Conservation (phyloP, 129 eudicot genomes). For the Sambucus nigra region DNA sequence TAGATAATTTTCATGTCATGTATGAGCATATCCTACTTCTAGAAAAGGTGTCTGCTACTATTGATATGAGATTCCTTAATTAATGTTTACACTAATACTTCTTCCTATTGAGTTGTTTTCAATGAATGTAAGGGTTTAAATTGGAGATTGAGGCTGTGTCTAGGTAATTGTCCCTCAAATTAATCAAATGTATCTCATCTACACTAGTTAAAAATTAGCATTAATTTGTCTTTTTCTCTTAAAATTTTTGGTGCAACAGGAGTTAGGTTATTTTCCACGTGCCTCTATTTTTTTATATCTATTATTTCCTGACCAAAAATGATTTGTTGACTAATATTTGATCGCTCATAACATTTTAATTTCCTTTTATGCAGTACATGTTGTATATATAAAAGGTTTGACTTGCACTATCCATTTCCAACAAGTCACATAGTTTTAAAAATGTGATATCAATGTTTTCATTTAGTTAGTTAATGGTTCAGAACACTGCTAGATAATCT, state of each 20-base stretch:
- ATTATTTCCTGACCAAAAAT: conserved; percentile 17
- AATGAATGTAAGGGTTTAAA: neutral
- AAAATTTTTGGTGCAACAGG: conserved; percentile 10
- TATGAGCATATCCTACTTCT: too few relatives aligned
- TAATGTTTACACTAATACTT: neutral
- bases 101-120: neutral
- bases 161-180: conserved; percentile 18
- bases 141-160: conserved; percentile 6
- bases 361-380: too few relatives aligned
- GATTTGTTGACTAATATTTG: conserved; percentile 16
- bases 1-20: too few relatives aligned
- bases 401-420: too few relatives aligned
- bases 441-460: too few relatives aligned
- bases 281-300: conserved; percentile 9
- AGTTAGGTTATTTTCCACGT: conserved; percentile 6
- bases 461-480: too few relatives aligned
- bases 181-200: neutral
- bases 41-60: neutral
- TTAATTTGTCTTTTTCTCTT: neutral
- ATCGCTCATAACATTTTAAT: conserved; percentile 18
- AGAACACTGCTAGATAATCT: too few relatives aligned
- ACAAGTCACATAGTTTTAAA: too few relatives aligned
- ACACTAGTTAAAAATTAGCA: neutral
- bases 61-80: too few relatives aligned
- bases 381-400: too few relatives aligned